Base-by-base conservation (phyloP, 352 stramenopile species). In the Stramenopiles sp. region DNA sequence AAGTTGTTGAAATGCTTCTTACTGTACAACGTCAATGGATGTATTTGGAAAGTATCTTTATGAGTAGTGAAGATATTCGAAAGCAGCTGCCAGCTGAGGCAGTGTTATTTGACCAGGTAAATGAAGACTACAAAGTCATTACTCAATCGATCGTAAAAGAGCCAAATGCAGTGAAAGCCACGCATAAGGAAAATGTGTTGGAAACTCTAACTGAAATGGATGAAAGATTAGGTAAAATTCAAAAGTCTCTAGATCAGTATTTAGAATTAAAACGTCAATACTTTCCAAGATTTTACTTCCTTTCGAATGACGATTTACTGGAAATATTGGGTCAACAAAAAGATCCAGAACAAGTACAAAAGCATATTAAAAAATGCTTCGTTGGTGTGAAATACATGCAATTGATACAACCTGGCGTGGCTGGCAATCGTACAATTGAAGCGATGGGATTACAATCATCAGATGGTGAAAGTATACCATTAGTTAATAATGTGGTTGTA, bases 41-140 rank as follows among this genome's bases (percentile, higher is more conserved):
- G 32, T 98, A 97, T 80, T 87, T 98, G 13, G 94, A 97, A 78
- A 93, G 93, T 0, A 98, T 98, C 79, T 98, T 98, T 82, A 89
- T 96, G 7, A 91, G 91, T 0, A 89, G 90, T 0, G 91, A 97
- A 81, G 92, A 97, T 80, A 89, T 86, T 0, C 93, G 94, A 79
- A 92, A 93, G n/a, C 90, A 92, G 0, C 85, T 98, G 20, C 93
- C 94, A 0, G 92, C 86, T 0, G 94, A 98, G 81, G 87, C 94
- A 65, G 87, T 82, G 30, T 87, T 91, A 1, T 98, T 98, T 81
- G 92, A 97, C 78, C 86, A 88, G 0, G 93, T 96, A 73, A 93
- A 98, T 81, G 91, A 96, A 13, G 88, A 96, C 53, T 98, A 97
- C 79, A 96, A 96, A 76, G 87, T 93, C 63, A 97, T 97, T 79